Base-by-base conservation (phyloP, 305 asterid genomes). In the Ilex paraguariensis region DNA sequence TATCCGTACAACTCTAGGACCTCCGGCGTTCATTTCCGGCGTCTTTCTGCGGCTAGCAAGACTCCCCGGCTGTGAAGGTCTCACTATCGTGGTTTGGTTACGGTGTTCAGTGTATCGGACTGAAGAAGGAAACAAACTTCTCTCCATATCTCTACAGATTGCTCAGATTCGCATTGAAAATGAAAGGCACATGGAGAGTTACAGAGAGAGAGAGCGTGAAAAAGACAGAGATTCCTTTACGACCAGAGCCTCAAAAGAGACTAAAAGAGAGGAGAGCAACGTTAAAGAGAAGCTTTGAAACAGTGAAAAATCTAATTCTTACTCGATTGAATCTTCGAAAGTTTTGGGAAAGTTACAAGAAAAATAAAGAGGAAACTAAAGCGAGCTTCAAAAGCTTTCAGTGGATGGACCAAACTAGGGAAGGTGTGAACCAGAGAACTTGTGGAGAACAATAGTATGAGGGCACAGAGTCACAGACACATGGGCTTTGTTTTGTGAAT, bases 161-260 rank as follows among this genome's bases (percentile, higher is more conserved):
- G 6, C 56, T 82, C 85, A 82, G 88, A 74, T 74, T 84, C 76
- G 90, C 91, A 86, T 84, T 73, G 83, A 82, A 80, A 81, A 73
- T 60, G 77, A 71, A 70, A 75, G 76, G 66, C 42, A 4, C 42
- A 36, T 5, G 0, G 31, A 52, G n/a, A 52, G 56, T 8, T 17
- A 52, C 56, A 50, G 54, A 31, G 56, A 54, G 65, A 48, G 75
- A 58, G 68, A 61, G 66, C 45, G 46, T 3, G 7, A 66, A 63
- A 67, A 71, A 70, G 33, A 53, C 17, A 63, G 59, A 75, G 84
- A 83, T 82, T 77, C 86, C 67, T 6, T 3, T 70, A 82, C 77
- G 74, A 75, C 80, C 84, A 86, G 89, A 76, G 79, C 76, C 45
- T 58, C 7, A 36, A 53, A 83, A 85, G 82, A 53, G 56, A 15